Percentiles rank a stretch among this genome's conserved stretches.
Evolutionary conservation across 2,329 filamentous ascomycete species (phyloP).

Genomic region (Fusarium robinianum): DNA sequence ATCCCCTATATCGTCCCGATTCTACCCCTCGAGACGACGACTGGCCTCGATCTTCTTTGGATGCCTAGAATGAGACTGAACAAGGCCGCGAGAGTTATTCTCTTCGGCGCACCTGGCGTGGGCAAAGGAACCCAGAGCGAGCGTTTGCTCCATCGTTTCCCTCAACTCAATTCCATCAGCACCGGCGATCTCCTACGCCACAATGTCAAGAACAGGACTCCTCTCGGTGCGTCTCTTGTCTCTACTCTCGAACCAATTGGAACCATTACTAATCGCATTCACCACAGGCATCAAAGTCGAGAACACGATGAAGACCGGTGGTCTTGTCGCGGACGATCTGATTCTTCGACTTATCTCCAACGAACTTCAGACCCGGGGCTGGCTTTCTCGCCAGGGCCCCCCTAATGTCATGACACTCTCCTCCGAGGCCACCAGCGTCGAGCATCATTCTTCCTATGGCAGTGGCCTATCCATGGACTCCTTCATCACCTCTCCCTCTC

Average conservation of each 20-base stretch:
- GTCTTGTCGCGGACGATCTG: slow-evolving; percentile 87
- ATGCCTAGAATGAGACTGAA: slow-evolving; percentile 64
- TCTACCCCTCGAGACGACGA: slow-evolving; percentile 13
- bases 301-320: slow-evolving; percentile 82
- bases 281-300: slow-evolving; percentile 84
- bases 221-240: slow-evolving; percentile 68
- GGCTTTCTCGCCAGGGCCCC: slow-evolving; percentile 64
- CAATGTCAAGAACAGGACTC: slow-evolving; percentile 88
- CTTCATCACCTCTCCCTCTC: slow-evolving; percentile 47
- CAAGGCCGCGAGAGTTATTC: slow-evolving; percentile 87
- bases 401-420: slow-evolving; percentile 58
- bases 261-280: slow-evolving; percentile 7
- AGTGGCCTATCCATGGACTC: slow-evolving; percentile 43
- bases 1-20: neutral
- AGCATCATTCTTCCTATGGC: slow-evolving; percentile 44
- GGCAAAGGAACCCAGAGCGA: slow-evolving; percentile 97
- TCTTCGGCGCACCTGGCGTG: slow-evolving; percentile 94
- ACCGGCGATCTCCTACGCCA: slow-evolving; percentile 90
- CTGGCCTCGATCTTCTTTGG: slow-evolving; percentile 25
- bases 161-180: slow-evolving; percentile 87
- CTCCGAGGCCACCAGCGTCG: slow-evolving; percentile 45
- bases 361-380: slow-evolving; percentile 83
- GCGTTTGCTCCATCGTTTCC: slow-evolving; percentile 82
- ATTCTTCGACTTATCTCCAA: slow-evolving; percentile 92
- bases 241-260: neutral